Conservation (phyloP, 2,329 filamentous ascomycete genomes). For the Fusarium nelsonii region DNA sequence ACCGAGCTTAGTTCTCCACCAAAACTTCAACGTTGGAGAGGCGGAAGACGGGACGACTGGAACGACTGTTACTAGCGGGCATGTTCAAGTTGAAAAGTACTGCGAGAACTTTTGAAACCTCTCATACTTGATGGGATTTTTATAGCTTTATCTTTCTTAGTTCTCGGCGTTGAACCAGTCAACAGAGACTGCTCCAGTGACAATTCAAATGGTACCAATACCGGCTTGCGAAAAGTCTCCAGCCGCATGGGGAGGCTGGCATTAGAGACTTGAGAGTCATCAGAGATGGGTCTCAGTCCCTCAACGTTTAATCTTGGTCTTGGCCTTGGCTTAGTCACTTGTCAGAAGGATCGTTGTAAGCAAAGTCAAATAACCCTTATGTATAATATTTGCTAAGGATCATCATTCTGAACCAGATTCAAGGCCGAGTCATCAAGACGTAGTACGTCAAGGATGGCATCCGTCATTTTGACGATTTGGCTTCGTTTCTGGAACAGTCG, state of each 20-base stretch:
- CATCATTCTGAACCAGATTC: neutral
- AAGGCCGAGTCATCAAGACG: neutral
- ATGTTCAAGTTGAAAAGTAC: neutral
- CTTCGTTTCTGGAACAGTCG: neutral
- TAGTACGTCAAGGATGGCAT: neutral
- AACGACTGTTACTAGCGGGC: neutral
- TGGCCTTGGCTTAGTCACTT: neutral
- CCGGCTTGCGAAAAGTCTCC: neutral
- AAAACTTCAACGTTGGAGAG: constrained; percentile 32
- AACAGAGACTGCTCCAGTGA: neutral
- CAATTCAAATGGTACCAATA: neutral
- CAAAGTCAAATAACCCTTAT: neutral
- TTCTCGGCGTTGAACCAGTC: neutral
- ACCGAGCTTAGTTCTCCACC: constrained; percentile 35
- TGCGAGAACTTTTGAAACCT: neutral
- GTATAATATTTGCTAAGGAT: neutral
- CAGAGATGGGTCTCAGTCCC: neutral
- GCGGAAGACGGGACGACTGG: neutral
- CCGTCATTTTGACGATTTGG: neutral
- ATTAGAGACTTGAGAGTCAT: constrained; percentile 6
- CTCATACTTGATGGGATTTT: neutral
- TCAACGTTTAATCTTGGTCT: neutral
- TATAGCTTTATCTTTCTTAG: neutral
- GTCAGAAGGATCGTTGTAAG: constrained; percentile 8
- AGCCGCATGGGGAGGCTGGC: constrained; percentile 14